Conservation (phyloP, 345 rosid species). For the Zanthoxylum bungeanum region DNA sequence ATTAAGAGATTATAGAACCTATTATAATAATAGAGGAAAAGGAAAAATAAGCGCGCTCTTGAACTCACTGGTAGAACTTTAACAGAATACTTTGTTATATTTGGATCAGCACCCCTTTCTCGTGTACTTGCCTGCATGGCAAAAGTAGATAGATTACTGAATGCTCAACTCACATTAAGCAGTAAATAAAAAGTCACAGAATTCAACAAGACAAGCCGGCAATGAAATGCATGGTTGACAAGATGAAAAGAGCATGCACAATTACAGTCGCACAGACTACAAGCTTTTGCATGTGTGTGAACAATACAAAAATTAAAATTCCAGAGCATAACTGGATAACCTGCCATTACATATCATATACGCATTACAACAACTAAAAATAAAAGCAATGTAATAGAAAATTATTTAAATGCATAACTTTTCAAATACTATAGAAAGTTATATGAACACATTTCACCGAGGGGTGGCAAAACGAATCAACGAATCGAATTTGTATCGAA, state of each 20-base stretch:
- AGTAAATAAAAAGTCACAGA: background rate
- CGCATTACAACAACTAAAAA: background rate
- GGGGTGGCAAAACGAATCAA: no score
- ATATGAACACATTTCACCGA: background rate
- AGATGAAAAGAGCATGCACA: background rate
- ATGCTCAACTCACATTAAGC: background rate
- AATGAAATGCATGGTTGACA: background rate
- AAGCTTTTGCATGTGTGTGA: background rate
- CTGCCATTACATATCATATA: background rate
- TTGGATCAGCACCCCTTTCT: constrained; percentile 68
- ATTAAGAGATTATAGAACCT: background rate
- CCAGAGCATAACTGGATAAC: background rate
- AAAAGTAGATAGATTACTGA: constrained; percentile 10
- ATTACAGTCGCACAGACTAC: background rate
- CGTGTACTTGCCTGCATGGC: constrained; percentile 55
- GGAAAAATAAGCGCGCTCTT: background rate
- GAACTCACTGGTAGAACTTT: constrained; percentile 85
- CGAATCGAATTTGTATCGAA: no score
- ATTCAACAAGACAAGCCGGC: background rate
- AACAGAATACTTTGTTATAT: constrained; percentile 63
- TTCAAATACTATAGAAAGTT: background rate
- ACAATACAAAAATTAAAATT: background rate
- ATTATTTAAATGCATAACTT: background rate
- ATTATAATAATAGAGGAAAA: background rate
- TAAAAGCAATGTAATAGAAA: background rate